These are phyloP conservation scores for Piromyces sp. DNA, from an alignment of 192 early-diverging fungal species.

Conservation along the genomic window DNA sequence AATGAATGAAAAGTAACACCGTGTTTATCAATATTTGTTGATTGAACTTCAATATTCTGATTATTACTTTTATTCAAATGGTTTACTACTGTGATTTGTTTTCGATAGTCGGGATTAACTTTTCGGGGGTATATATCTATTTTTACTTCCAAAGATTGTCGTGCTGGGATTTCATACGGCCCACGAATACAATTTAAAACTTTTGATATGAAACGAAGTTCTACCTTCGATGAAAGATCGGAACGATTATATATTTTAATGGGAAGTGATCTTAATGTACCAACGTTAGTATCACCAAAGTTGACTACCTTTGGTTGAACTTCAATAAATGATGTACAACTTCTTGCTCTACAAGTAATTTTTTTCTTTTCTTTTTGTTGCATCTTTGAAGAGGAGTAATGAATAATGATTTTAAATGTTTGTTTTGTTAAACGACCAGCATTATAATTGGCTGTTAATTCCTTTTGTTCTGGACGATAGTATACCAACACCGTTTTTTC, in stretches of 20 bases:
- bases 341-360: slow-evolving; percentile 75
- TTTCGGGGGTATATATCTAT: slow-evolving; percentile 93
- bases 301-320: slow-evolving; percentile 66
- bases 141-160: slow-evolving; percentile 56
- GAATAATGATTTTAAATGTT: slow-evolving; percentile 52
- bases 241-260: slow-evolving; percentile 71
- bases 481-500: slow-evolving; percentile 68
- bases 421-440: slow-evolving; percentile 51
- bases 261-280: slow-evolving; percentile 70
- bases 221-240: slow-evolving; percentile 63
- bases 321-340: slow-evolving; percentile 83
- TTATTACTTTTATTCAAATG: slow-evolving; percentile 74
- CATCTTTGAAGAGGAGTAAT: slow-evolving; percentile 18
- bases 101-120: slow-evolving; percentile 92
- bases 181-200: slow-evolving; percentile 62
- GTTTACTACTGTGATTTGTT: slow-evolving; percentile 88
- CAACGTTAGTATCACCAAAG: slow-evolving; percentile 93
- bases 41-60: slow-evolving; percentile 74
- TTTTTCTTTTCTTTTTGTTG: slow-evolving; percentile 46
- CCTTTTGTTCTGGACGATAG: slow-evolving; percentile 50
- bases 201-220: slow-evolving; percentile 79
- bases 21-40: slow-evolving; percentile 88
- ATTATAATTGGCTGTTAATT: slow-evolving; percentile 37
- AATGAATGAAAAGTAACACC: slow-evolving; percentile 92
- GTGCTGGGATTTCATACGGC: slow-evolving; percentile 60